A percentile compares a stretch with the other conserved stretches of the same genome.
Evolutionary conservation across 2,329 filamentous ascomycete species (phyloP).

Genomic region (Aspergillus flavus): DNA sequence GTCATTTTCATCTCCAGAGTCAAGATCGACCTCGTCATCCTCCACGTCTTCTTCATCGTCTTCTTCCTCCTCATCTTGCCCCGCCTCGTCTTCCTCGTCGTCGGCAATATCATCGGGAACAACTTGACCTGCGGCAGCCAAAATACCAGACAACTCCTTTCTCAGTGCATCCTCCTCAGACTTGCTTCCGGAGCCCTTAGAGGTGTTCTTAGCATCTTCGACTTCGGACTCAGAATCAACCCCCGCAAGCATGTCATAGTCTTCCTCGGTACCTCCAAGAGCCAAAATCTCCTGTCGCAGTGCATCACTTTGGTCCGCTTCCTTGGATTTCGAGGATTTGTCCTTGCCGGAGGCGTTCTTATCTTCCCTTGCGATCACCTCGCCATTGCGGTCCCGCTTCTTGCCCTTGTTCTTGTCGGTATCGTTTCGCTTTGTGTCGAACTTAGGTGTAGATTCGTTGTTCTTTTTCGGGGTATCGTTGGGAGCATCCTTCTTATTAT

Average conservation of each 20-base stretch:
- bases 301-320: slow-evolving; percentile 30
- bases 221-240: slow-evolving; percentile 51
- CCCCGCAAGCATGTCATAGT: slow-evolving; percentile 49
- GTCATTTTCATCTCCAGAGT: slow-evolving; percentile 29
- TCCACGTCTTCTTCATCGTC: slow-evolving; percentile 34
- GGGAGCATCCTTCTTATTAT: slow-evolving; percentile 27
- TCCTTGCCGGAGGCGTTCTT: slow-evolving; percentile 28
- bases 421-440: slow-evolving; percentile 22
- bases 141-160: slow-evolving; percentile 41
- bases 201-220: slow-evolving; percentile 34
- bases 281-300: slow-evolving; percentile 49
- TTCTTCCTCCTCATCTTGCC: slow-evolving; percentile 43
- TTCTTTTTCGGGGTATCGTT: slow-evolving; percentile 27
- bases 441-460: slow-evolving; percentile 26
- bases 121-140: slow-evolving; percentile 40
- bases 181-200: slow-evolving; percentile 28
- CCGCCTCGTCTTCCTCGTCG: slow-evolving; percentile 33
- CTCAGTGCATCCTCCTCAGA: slow-evolving; percentile 41
- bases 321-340: slow-evolving; percentile 23
- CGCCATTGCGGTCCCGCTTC: slow-evolving; percentile 51
- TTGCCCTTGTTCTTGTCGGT: slow-evolving; percentile 39
- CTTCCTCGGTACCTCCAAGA: slow-evolving; percentile 53
- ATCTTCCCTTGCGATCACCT: slow-evolving; percentile 43
- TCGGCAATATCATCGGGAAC: slow-evolving; percentile 39
- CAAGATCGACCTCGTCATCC: slow-evolving; percentile 34